Evolutionary conservation across 306 rosid species (phyloP), one percentile per base, ranked within the genome.

Genomic region (Geum urbanum): DNA sequence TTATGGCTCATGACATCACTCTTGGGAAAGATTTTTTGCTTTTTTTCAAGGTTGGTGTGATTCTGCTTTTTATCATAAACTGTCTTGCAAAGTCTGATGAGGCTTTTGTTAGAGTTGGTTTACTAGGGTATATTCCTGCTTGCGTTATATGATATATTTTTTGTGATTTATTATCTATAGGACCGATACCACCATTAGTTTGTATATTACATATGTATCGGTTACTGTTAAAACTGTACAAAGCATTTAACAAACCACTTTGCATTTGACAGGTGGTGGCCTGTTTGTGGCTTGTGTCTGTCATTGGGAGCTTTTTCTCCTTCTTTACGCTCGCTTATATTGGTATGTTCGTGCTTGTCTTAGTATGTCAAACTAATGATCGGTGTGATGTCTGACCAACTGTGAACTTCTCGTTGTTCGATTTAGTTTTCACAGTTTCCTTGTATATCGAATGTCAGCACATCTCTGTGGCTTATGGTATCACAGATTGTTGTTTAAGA

Each of bases 1-100:
- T 85, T 78, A 83, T 94, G 83, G 98, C 98, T 77, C 98, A 94
- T 68, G 96, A 88, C 71, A 90, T 94, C 82, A 85, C 98, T 72
- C 80, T 94, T 64, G 98, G 98, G 77, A 94, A 90, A 74, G 97
- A 94, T 78, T 94, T 94, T 78, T 85, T 69, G 75, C 78, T 85
- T 45, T 90, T 94, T 80, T 90, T 90, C 74, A 90, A 91, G 97
- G 98, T 94, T 52, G 63, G 84, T 90, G 39, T 77, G 9, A 24
- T 18, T 73, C 52, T 35, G 68, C 72, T n/a, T 69, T 12, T 46
- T 43, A 43, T 69, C 4, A 5, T 64, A 14, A 16, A 53, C 58
- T 76, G 76, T 58, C 20, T 71, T 73, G 64, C 69, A 40, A 24
- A 62, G 45, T 54, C 57, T 35, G 45, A 45, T 14, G 46, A 7